A percentile compares a stretch with the other conserved stretches of the same genome.
Evolutionary conservation across 129 eudicot species (phyloP).

Genomic region (Saposhnikovia divaricata): DNA sequence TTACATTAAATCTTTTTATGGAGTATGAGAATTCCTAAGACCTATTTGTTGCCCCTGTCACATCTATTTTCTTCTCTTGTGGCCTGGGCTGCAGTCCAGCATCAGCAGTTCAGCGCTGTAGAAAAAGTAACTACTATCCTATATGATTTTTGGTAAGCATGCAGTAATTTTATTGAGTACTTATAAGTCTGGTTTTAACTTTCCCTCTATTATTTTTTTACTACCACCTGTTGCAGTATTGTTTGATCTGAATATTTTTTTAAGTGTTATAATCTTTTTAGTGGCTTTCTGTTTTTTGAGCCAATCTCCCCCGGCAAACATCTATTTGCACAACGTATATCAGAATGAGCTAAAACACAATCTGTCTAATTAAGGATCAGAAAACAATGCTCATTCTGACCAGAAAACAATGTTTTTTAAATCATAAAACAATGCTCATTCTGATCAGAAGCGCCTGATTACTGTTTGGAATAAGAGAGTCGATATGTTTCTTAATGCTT

Average conservation of each 20-base stretch:
- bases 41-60: not conserved
- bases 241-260: too few species aligned
- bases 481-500: not conserved
- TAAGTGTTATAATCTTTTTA: not conserved
- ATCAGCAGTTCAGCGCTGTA: too few species aligned
- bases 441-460: not conserved
- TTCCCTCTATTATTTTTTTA: slow-evolving; percentile 5
- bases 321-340: not conserved
- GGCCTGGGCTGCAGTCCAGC: too few species aligned
- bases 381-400: too few species aligned
- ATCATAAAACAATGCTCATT: too few species aligned
- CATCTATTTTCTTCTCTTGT: not conserved
- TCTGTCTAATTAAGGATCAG: not conserved
- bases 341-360: not conserved
- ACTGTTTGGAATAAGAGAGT: not conserved
- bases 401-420: too few species aligned
- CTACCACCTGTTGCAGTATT: too few species aligned
- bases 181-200: slow-evolving; percentile 29
- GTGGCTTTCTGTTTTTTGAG: not conserved
- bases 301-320: too few species aligned
- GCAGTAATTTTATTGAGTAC: too few species aligned
- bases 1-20: not conserved
- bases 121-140: not conserved
- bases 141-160: not conserved
- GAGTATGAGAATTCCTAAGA: too few species aligned